A percentile compares a stretch with the other conserved stretches of the same genome.
Conservation (phyloP, 2,329 filamentous ascomycete species). For the Phialophora macrospora region DNA sequence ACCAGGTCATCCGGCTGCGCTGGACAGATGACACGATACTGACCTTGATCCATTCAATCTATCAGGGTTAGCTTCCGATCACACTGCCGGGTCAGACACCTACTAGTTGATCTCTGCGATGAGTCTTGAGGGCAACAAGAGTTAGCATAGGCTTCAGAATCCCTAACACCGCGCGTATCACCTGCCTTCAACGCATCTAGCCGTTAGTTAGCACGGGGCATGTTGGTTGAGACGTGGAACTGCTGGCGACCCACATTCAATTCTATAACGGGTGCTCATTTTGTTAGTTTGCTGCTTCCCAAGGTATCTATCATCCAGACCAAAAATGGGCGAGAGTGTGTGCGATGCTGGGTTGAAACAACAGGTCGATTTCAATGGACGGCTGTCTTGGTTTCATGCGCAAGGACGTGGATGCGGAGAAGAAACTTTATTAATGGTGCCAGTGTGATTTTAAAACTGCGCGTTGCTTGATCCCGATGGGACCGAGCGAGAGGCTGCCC, state of each 20-base stretch:
- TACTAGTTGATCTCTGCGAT: slow-evolving; percentile 88
- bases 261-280: slow-evolving; percentile 58
- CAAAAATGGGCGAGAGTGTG: background rate
- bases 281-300: background rate
- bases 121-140: slow-evolving; percentile 70
- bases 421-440: background rate
- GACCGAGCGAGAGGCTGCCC: too few species aligned
- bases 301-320: background rate
- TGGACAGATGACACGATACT: background rate
- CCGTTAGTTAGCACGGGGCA: slow-evolving; percentile 27
- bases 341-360: background rate
- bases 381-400: background rate
- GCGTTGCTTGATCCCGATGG: background rate
- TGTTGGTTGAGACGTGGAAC: slow-evolving; percentile 14
- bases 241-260: slow-evolving; percentile 68
- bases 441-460: background rate
- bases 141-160: slow-evolving; percentile 22
- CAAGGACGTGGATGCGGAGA: background rate
- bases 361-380: background rate
- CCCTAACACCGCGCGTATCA: slow-evolving; percentile 17
- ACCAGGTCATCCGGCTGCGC: background rate
- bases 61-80: slow-evolving; percentile 42
- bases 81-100: slow-evolving; percentile 31
- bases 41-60: slow-evolving; percentile 91
- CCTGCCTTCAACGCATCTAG: slow-evolving; percentile 68